These are phyloP conservation scores for Barnettozyma sucrosica DNA, from an alignment of 805 yeast genomes.

Conservation along the genomic window DNA sequence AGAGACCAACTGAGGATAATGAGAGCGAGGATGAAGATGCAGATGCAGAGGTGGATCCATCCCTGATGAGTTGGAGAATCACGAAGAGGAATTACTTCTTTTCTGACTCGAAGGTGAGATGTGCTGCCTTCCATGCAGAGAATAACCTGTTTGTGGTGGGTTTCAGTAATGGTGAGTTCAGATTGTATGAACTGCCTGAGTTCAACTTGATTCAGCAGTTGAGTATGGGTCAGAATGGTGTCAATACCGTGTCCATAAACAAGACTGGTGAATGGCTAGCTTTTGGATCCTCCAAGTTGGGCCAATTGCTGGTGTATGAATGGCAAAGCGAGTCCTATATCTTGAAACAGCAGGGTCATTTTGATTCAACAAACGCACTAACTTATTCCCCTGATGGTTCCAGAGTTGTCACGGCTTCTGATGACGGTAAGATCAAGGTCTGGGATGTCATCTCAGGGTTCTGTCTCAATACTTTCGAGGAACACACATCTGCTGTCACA, in stretches of 20 bases:
- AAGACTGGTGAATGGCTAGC: constrained; percentile 94
- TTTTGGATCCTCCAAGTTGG: constrained; percentile 83
- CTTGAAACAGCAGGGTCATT: constrained; percentile 95
- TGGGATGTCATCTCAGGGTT: constrained; percentile 96
- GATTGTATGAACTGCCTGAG: constrained; percentile 80
- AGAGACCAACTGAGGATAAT: constrained; percentile 42
- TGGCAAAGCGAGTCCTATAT: constrained; percentile 98
- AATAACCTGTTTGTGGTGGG: constrained; percentile 81
- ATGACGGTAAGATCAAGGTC: constrained; percentile 93
- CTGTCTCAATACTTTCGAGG: constrained; percentile 85
- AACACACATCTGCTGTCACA: constrained; percentile 85
- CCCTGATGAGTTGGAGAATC: constrained; percentile 72
- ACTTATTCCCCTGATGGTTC: constrained; percentile 95
- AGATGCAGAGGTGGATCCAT: constrained; percentile 35
- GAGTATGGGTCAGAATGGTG: constrained; percentile 86
- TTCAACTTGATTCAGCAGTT: constrained; percentile 79
- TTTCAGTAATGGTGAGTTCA: constrained; percentile 82
- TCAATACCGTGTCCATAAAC: constrained; percentile 77
- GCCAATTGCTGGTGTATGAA: constrained; percentile 95
- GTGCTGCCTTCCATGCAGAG: constrained; percentile 76
- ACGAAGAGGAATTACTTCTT: constrained; percentile 69
- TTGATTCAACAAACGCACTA: constrained; percentile 78
- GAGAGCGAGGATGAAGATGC: constrained; percentile 40
- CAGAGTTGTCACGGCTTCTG: constrained; percentile 86
- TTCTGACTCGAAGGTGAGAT: constrained; percentile 62